Percentiles rank a stretch among this genome's conserved stretches.
Evolutionary conservation across 495 filamentous ascomycete species (phyloP).

Genomic region (Xylaria cubensis): DNA sequence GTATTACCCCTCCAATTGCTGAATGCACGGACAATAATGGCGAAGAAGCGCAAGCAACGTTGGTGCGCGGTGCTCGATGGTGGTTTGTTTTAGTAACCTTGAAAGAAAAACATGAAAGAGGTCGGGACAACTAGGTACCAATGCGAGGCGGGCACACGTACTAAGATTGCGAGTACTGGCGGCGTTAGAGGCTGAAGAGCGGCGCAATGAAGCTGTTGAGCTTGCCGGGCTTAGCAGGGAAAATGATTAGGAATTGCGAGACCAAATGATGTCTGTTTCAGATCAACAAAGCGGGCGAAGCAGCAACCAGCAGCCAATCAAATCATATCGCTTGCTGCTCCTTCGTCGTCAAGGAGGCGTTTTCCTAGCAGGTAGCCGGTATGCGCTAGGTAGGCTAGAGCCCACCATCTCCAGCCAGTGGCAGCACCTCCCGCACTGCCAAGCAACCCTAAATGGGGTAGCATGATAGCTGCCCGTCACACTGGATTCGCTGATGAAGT

Average conservation of each 20-base stretch:
- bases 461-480: too few species aligned
- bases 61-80: conserved; percentile 1
- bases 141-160: background rate
- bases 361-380: background rate
- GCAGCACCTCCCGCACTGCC: conserved; percentile 15
- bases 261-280: conserved; percentile 26
- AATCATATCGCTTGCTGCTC: background rate
- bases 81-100: conserved; percentile 5
- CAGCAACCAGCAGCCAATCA: conserved; percentile 21
- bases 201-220: background rate
- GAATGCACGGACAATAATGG: background rate
- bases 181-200: background rate
- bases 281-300: conserved; percentile 32
- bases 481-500: conserved; percentile 5
- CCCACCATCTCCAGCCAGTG: background rate
- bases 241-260: conserved; percentile 7
- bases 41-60: background rate
- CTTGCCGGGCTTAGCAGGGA: conserved; percentile 6
- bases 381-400: background rate
- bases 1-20: background rate
- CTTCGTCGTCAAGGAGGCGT: conserved; percentile 5
- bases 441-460: background rate
- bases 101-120: conserved; percentile 7
- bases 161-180: background rate
- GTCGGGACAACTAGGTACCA: background rate